A percentile compares a stretch with the other conserved stretches of the same genome.
These are phyloP conservation scores for Baudoinia panamericana DNA, from an alignment of 495 filamentous ascomycete species.

Conservation along the genomic window DNA sequence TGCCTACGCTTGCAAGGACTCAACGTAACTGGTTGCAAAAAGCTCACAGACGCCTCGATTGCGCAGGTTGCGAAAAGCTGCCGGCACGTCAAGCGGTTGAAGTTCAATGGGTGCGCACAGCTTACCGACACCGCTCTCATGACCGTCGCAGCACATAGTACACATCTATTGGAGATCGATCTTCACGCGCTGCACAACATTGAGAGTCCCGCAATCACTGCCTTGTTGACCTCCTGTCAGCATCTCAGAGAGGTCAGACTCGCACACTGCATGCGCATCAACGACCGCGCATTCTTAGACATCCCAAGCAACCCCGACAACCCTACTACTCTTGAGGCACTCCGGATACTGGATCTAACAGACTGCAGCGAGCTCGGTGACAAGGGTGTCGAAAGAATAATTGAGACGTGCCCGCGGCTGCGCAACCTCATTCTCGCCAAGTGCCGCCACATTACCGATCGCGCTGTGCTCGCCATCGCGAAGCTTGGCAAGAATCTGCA, in stretches of 20 bases:
- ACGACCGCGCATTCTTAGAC: conserved; percentile 72
- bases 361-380: conserved; percentile 74
- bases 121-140: conserved; percentile 66
- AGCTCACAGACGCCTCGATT: conserved; percentile 74
- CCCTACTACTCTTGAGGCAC: conserved; percentile 51
- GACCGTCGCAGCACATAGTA: conserved; percentile 76
- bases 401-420: conserved; percentile 71
- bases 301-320: conserved; percentile 45
- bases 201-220: conserved; percentile 65
- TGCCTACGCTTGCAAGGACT: conserved; percentile 80
- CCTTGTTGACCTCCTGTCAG: conserved; percentile 58
- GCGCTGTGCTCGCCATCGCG: conserved; percentile 73
- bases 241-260: conserved; percentile 81
- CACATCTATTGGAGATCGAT: conserved; percentile 90
- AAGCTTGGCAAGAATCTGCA: conserved; percentile 90
- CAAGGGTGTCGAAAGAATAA: conserved; percentile 72
- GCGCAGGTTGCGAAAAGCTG: conserved; percentile 71
- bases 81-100: conserved; percentile 81
- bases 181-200: conserved; percentile 73
- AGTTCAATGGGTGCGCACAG: conserved; percentile 78
- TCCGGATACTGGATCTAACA: conserved; percentile 89
- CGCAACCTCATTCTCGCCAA: conserved; percentile 90
- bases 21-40: conserved; percentile 78
- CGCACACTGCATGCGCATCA: conserved; percentile 67
- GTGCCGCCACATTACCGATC: conserved; percentile 82